Percentiles rank a stretch among this genome's conserved stretches.
Evolutionary conservation across 352 stramenopile genomes (phyloP).

Genomic region (Globisporangium spiculum): DNA sequence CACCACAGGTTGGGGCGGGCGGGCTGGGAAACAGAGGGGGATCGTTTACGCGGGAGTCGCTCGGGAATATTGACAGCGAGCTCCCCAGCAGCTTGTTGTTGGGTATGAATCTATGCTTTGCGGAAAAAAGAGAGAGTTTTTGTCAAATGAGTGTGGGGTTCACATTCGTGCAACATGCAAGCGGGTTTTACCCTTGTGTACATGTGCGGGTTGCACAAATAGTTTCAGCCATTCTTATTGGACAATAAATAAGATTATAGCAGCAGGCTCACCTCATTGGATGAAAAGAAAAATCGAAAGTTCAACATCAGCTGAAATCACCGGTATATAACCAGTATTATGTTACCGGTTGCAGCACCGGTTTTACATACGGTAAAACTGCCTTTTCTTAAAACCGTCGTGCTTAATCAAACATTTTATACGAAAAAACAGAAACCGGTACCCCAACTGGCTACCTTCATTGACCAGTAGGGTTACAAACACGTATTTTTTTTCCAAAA

Average conservation of each 20-base stretch:
- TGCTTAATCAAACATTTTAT: no score
- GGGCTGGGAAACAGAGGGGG: background rate
- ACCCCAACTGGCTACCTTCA: no score
- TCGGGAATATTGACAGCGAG: background rate
- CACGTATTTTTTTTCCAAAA: no score
- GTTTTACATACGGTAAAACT: no score
- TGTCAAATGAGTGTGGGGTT: background rate
- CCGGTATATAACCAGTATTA: background rate
- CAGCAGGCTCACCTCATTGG: background rate
- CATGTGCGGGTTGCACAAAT: no score
- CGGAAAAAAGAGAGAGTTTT: background rate
- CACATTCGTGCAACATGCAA: background rate
- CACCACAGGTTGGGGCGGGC: slow-evolving; percentile 13
- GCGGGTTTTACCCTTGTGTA: background rate
- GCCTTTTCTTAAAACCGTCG: no score
- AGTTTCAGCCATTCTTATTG: background rate
- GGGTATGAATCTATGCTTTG: background rate
- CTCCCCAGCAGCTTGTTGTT: background rate
- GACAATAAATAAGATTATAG: background rate
- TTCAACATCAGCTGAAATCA: background rate
- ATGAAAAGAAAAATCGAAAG: slow-evolving; percentile 1
- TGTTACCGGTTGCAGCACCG: no score
- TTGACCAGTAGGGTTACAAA: no score
- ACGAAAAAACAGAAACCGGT: no score
- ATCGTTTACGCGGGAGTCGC: slow-evolving; percentile 7